These are phyloP conservation scores for Tetragonia tetragonoides DNA, from an alignment of 148 eudicot species.

Conservation along the genomic window DNA sequence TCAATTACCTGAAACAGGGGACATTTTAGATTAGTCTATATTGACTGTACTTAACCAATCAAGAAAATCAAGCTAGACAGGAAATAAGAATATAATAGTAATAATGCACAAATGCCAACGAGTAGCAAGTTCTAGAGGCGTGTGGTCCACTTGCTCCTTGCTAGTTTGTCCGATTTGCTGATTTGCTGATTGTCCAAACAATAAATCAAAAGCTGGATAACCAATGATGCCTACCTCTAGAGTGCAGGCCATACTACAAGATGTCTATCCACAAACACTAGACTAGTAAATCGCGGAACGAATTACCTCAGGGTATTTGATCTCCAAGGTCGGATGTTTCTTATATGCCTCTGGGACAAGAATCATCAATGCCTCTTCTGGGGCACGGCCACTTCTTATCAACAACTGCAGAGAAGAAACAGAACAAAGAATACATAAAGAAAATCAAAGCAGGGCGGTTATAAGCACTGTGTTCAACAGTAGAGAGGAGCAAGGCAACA, in stretches of 20 bases:
- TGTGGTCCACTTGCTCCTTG: background rate
- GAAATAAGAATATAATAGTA: background rate
- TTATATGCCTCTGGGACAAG: constrained; percentile 99
- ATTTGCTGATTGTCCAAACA: background rate
- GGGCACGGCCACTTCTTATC: constrained; percentile 89
- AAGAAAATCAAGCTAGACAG: background rate
- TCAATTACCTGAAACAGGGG: constrained; percentile 58
- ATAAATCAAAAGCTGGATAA: background rate
- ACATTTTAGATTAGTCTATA: constrained; percentile 14
- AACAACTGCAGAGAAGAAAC: constrained; percentile 53
- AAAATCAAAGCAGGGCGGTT: background rate
- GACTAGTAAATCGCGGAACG: background rate
- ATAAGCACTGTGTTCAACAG: constrained; percentile 4
- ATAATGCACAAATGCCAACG: background rate
- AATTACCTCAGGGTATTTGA: constrained; percentile 94
- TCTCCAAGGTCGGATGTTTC: constrained; percentile 84
- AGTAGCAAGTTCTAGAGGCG: background rate
- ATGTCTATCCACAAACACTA: constrained; percentile 7
- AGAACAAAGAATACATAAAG: constrained; percentile 1
- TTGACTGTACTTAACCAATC: constrained; percentile 1
- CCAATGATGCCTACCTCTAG: background rate
- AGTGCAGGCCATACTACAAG: background rate
- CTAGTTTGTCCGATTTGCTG: too few relatives aligned
- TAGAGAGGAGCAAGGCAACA: background rate
- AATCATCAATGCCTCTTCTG: constrained; percentile 96